Conservation (phyloP, 257 asterid species). For the Ilex aquifolium region DNA sequence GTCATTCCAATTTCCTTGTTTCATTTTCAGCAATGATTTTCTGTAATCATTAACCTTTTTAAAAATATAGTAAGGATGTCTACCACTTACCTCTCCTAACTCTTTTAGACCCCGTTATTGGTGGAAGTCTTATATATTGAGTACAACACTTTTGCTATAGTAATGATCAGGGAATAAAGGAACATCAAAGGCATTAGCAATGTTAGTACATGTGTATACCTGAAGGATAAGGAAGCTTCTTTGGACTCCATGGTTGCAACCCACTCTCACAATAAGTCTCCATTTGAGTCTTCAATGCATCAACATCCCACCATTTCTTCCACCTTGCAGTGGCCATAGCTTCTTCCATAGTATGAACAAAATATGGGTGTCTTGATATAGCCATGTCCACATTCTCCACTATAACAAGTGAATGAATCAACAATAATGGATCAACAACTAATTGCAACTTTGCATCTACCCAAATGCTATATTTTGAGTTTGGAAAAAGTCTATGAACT, state of each 20-base stretch:
- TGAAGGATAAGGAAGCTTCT: constrained; percentile 69
- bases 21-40: too few relatives aligned
- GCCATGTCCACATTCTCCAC: constrained; percentile 75
- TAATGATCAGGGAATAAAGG: not conserved
- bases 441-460: constrained; percentile 86
- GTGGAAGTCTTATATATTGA: too few relatives aligned
- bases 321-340: constrained; percentile 89
- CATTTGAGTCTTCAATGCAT: constrained; percentile 58
- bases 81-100: too few relatives aligned
- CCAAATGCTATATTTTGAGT: constrained; percentile 80
- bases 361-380: constrained; percentile 69
- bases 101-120: too few relatives aligned
- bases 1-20: too few relatives aligned
- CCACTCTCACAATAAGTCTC: constrained; percentile 86
- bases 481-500: constrained; percentile 77
- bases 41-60: too few relatives aligned
- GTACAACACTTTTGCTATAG: too few relatives aligned
- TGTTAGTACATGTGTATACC: constrained; percentile 26
- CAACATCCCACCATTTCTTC: constrained; percentile 90
- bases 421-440: constrained; percentile 69
- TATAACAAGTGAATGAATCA: constrained; percentile 63
- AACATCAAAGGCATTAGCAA: not conserved
- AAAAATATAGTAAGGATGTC: too few relatives aligned
- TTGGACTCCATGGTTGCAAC: constrained; percentile 68
- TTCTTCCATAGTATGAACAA: constrained; percentile 75